Evolutionary conservation across 176 grass and related monocot species (phyloP), one percentile per base, ranked within the genome.

Genomic region (Oryza glumipatula): DNA sequence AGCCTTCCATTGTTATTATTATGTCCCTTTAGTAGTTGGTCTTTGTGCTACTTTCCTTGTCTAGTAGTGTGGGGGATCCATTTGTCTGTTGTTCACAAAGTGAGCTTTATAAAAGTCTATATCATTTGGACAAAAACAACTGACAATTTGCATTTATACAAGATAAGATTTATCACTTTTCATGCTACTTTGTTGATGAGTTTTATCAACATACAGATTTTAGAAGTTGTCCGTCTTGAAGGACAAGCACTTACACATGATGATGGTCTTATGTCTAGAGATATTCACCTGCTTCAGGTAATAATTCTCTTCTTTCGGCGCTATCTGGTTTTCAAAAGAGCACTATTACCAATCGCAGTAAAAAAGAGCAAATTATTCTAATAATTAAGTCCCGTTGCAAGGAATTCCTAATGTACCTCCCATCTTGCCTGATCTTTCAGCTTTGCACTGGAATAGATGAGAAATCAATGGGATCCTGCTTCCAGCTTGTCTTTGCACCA

Each of bases 201-300:
- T 67, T 78, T 28, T 17, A 38, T 86, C 15, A 65, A 70, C 30
- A 56, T 84, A 51, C 90, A 98, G 96, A 87, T 92, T 85, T 88
- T 98, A 78, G 96, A 98, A 89, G 88, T 98, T 49, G 89, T 98
- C 78, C 93, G 96, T n/a, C 91, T 98, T 75, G 96, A 98, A 94
- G 91, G 91, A 23, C 96, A 98, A 24, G 69, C 93, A 48, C 80
- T 92, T 74, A 90, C 65, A 32, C 91, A 91, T 56, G 96, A 98
- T 41, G 89, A 92, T n/a, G 88, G 70, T 19, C n/a, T 94, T 85
- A 70, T 94, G 76, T 90, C 93, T 69, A 90, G 86, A 87, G 96
- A 98, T 84, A 91, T 98, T 49, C 93, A 98, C 89, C 81, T 98
- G 26, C 88, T 98, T 73, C 96, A 98, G 93, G 96, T 98, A 88